Percentiles rank a stretch among this genome's conserved stretches.
phyloP scores from a whole-genome alignment of 106 monocot species.

The Iris macrosiphon region DNA sequence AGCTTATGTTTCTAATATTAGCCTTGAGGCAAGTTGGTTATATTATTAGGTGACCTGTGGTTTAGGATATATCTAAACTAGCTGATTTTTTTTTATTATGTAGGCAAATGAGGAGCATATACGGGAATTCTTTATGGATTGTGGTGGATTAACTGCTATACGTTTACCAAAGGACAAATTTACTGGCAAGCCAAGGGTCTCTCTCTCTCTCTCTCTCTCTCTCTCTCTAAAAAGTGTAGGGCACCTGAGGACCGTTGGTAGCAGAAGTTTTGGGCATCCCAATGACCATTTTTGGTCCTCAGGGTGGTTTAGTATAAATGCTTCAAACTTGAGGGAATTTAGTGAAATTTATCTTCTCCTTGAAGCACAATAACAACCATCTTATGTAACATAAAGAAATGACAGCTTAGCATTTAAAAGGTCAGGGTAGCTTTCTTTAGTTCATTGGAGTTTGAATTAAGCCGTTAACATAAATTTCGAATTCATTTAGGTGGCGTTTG shows the following conservation, averaged over 20 bases:
- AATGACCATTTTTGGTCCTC: no score
- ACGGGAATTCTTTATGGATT: constrained; percentile 48
- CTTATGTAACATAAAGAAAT: not conserved
- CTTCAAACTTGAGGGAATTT: not conserved
- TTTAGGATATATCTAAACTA: constrained; percentile 2
- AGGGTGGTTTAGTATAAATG: no score
- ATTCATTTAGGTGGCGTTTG: no score
- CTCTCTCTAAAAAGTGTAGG: not conserved
- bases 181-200: constrained; percentile 78
- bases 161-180: constrained; percentile 72
- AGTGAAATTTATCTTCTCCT: no score
- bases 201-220: constrained; percentile 23
- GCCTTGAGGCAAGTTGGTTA: constrained; percentile 46
- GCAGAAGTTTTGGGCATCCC: no score
- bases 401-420: no score
- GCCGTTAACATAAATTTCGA: no score
- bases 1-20: constrained; percentile 77
- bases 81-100: constrained; percentile 13
- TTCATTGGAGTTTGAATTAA: no score
- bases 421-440: no score
- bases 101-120: constrained; percentile 82
- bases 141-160: constrained; percentile 72
- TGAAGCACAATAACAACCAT: not conserved
- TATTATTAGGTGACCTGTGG: not conserved
- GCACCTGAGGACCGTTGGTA: not conserved